Evolutionary conservation across 2,329 filamentous ascomycete genomes (phyloP), one percentile per base, ranked within the genome.

Genomic region (Nothophoma quercina): DNA sequence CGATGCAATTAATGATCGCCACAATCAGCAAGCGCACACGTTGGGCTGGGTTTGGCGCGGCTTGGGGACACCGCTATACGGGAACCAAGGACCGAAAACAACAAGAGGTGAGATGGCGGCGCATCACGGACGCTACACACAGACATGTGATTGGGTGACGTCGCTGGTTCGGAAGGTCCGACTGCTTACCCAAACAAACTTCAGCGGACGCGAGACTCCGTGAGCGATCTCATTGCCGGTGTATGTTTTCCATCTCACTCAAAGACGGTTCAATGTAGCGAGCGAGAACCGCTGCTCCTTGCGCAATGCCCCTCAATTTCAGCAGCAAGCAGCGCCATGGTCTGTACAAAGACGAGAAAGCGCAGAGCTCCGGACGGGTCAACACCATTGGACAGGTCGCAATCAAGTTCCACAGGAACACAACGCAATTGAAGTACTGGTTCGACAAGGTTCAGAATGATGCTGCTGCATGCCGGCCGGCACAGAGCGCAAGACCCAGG

Each of bases 361-460:
- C 60, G 19, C 54, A 54, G 18, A 51, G 45, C 9, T 35, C 44
- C 16, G 55, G 60, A 7, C 47, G 34, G 15, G 52, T 62, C 9
- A 63, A 56, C 26, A 47, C 52, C 1, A 55, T 59, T 39, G 60
- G 62, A 6, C 62, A 64, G 28, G 45, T 62, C 23, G 55, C 54
- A 1, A 54, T 64, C 8, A 43, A 58, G 22, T 65, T 64, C 21
- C 62, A 65, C 35, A 42, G 45, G 2, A 62, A 59, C 34, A 56
- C 62, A 4, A 53, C 40, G 8, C 49, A 46, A 3, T 39, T 65
- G n/a, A 53, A 46, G 34, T 54, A 54, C 26, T 65, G 59, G 59
- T 62, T 63, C 38, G 51, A 59, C 5, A 56, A 58, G 18, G 36
- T 51, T 2, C 59, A 63, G 10, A 25, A 36, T n/a, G 52, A 55